A percentile compares a stretch with the other conserved stretches of the same genome.
These are phyloP conservation scores for Potentilla sterilis DNA, from an alignment of 306 rosid genomes.

Conservation along the genomic window DNA sequence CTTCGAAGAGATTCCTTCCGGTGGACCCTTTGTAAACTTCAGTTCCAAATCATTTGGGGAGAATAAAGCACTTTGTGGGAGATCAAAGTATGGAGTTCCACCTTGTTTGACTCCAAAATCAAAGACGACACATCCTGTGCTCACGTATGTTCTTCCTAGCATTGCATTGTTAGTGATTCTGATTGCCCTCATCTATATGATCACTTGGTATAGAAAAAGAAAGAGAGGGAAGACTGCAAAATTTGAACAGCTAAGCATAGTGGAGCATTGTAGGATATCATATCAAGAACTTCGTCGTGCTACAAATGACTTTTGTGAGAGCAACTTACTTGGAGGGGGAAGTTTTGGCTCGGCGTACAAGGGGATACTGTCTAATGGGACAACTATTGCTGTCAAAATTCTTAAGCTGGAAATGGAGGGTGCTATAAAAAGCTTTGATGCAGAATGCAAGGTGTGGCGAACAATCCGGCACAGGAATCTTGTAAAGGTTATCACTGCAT, in stretches of 20 bases:
- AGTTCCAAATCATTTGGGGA: not conserved
- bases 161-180: not conserved
- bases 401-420: not conserved
- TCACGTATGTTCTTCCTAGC: constrained; percentile 1
- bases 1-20: not conserved
- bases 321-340: constrained; percentile 1
- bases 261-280: not conserved
- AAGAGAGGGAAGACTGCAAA: not conserved
- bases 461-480: not conserved
- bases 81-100: not conserved
- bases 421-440: not conserved
- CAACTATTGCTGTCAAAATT: not conserved
- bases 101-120: no score
- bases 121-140: no score
- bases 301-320: not conserved
- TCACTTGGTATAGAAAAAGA: no score
- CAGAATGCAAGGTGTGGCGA: not conserved
- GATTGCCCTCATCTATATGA: not conserved
- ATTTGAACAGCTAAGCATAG: not conserved
- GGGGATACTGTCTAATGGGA: not conserved
- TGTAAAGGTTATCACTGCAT: not conserved
- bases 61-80: not conserved
- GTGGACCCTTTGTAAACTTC: not conserved
- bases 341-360: not conserved
- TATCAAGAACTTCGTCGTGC: not conserved